Percentiles rank a stretch among this genome's conserved stretches.
phyloP scores from a whole-genome alignment of 164 flowering plant species.

The Cinnamomum micranthum region DNA sequence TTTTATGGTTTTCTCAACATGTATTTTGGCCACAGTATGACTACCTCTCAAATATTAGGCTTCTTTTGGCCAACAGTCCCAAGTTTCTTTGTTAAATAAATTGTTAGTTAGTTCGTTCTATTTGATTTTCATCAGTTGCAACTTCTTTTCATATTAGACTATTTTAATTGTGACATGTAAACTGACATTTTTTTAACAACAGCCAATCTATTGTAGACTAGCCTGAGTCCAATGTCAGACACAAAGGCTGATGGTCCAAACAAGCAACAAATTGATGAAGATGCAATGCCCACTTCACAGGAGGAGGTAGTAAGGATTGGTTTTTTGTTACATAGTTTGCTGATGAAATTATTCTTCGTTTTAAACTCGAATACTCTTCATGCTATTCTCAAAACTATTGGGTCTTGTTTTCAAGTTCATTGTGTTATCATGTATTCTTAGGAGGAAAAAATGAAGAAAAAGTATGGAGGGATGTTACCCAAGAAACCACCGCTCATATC shows the following conservation, averaged over 20 bases:
- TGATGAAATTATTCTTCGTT: not conserved
- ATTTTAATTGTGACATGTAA: not conserved
- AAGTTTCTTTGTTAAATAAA: not conserved
- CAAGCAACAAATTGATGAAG: conserved; percentile 14
- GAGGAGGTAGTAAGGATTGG: conserved; percentile 31
- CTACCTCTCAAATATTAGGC: not conserved
- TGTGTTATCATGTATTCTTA: conserved; percentile 23
- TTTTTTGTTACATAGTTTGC: not conserved
- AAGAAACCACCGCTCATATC: conserved; percentile 81
- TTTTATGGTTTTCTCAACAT: too few relatives aligned
- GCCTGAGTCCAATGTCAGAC: not conserved
- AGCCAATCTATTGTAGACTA: not conserved
- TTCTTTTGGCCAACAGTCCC: not conserved
- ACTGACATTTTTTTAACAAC: not conserved
- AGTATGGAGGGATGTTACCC: conserved; percentile 78
- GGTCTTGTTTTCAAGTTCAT: not conserved
- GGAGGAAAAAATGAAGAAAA: conserved; percentile 72
- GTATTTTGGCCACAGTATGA: not conserved
- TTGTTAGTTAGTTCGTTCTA: not conserved
- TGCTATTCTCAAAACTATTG: not conserved
- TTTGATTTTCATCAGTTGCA: not conserved
- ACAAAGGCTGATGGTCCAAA: not conserved
- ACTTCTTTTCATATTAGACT: not conserved
- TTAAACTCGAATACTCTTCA: too few relatives aligned
- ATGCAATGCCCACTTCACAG: conserved; percentile 26